Evolutionary conservation across 176 grass and related monocot species (phyloP).

Genomic region (Aegilops longissima): DNA sequence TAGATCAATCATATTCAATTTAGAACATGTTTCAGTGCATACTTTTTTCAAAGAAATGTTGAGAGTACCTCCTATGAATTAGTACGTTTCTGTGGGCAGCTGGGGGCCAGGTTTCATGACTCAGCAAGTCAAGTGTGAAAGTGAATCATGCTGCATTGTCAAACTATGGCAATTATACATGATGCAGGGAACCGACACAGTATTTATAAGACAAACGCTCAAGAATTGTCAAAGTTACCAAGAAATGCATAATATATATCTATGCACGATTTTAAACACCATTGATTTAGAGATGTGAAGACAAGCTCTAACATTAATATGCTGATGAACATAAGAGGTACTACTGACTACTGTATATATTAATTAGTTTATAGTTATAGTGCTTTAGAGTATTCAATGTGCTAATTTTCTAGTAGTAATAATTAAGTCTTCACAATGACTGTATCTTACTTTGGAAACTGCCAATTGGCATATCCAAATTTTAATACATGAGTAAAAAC

Average conservation of each 20-base stretch:
- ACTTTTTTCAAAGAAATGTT: constrained; percentile 11
- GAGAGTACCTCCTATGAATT: neutral
- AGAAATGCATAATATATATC: neutral
- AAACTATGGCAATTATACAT: neutral
- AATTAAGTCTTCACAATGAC: neutral
- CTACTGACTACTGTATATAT: neutral
- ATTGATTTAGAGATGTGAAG: neutral
- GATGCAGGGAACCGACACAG: neutral
- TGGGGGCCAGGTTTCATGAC: neutral
- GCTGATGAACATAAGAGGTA: neutral
- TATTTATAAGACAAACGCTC: neutral
- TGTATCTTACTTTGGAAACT: neutral
- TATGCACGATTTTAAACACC: constrained; percentile 7
- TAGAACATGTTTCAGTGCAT: neutral
- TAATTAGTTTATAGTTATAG: neutral
- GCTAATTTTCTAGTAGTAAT: neutral
- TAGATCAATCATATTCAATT: neutral
- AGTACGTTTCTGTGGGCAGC: neutral
- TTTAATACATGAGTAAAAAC: neutral
- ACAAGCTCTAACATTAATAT: neutral
- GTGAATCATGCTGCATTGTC: neutral
- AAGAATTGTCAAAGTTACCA: neutral
- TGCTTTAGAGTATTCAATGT: neutral
- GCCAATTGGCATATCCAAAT: neutral
- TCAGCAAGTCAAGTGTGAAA: neutral